Conservation (phyloP, 208 protist species). For the Plasmodiophora brassicae region DNA sequence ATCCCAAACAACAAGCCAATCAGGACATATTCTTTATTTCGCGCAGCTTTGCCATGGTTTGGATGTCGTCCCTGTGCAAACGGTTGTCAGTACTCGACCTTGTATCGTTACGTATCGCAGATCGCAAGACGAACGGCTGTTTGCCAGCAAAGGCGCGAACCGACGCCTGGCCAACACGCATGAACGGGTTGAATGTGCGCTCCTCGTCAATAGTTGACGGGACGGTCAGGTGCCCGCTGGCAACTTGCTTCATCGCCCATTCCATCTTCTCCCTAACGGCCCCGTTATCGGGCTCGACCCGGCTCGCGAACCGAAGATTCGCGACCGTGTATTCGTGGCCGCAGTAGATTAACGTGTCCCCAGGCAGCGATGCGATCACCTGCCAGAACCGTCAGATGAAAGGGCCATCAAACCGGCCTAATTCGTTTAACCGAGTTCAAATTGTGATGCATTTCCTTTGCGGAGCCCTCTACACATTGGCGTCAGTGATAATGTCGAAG, state of each 20-base stretch:
- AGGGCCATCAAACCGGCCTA: background rate
- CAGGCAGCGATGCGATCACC: background rate
- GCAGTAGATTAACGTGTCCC: background rate
- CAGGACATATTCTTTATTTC: background rate
- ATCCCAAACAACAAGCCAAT: too few relatives aligned
- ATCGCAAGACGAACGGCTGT: background rate
- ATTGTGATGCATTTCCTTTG: background rate
- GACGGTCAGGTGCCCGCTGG: background rate
- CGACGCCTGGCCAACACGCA: background rate
- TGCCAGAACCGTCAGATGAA: background rate
- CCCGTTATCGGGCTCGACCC: background rate
- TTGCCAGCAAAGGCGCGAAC: background rate
- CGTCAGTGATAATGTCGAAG: background rate
- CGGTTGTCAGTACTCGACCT: too few relatives aligned
- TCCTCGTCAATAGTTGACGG: background rate
- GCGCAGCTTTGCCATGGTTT: slow-evolving; percentile 2
- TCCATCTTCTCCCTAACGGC: background rate
- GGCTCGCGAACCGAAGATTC: background rate
- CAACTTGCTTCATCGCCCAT: background rate
- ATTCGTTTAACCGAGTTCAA: background rate
- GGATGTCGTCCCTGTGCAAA: background rate
- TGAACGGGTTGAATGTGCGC: background rate
- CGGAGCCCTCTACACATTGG: background rate
- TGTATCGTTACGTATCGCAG: background rate
- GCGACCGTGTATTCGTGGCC: slow-evolving; percentile 17